Evolutionary conservation across 192 early-diverging fungal genomes (phyloP).

Genomic region (Phycomyces blakesleeanus): DNA sequence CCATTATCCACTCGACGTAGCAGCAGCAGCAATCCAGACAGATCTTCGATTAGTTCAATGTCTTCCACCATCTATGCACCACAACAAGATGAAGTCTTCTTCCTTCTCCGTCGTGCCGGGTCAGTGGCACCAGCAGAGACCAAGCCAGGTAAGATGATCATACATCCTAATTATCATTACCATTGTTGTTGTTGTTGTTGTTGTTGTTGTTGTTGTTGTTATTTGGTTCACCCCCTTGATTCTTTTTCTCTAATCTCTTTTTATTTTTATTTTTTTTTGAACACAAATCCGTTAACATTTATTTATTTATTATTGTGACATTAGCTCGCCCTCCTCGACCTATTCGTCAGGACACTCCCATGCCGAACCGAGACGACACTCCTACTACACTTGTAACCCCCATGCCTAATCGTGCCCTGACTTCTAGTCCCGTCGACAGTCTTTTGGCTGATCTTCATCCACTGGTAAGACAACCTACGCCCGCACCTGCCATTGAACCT

Average conservation of each 20-base stretch:
- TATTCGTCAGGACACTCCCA: constrained; percentile 14
- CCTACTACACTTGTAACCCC: neutral
- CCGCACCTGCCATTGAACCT: no score
- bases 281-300: neutral
- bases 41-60: constrained; percentile 12
- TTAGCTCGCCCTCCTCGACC: neutral
- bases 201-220: no score
- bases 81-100: neutral
- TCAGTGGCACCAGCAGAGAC: neutral
- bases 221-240: no score
- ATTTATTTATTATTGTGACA: neutral
- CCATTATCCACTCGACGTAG: constrained; percentile 11
- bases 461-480: neutral
- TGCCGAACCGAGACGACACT: constrained; percentile 1
- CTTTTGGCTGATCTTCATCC: constrained; percentile 2
- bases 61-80: neutral
- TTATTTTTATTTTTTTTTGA: no score
- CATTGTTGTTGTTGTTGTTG: no score
- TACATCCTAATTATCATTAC: neutral
- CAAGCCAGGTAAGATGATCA: neutral
- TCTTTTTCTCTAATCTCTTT: no score
- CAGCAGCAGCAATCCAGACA: constrained; percentile 23
- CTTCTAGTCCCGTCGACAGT: constrained; percentile 1
- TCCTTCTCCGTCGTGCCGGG: neutral
- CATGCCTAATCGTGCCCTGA: constrained; percentile 3